A percentile compares a stretch with the other conserved stretches of the same genome.
These are phyloP conservation scores for Fusarium citri DNA, from an alignment of 2,329 filamentous ascomycete species.

Conservation along the genomic window DNA sequence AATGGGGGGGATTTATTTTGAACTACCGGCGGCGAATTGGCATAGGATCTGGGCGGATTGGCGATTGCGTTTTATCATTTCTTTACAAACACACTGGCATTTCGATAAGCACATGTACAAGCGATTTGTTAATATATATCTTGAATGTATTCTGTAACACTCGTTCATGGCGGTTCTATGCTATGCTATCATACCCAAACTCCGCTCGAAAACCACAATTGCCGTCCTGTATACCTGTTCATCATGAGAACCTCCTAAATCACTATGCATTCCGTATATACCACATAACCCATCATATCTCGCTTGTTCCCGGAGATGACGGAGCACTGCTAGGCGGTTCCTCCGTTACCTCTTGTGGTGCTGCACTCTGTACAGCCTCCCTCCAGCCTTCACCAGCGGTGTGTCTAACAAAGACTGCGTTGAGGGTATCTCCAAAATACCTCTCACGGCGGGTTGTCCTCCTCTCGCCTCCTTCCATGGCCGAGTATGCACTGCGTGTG, in stretches of 20 bases:
- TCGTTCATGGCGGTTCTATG: conserved; percentile 12
- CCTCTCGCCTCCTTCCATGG: conserved; percentile 79
- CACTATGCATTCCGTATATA: conserved; percentile 16
- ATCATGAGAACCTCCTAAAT: conserved; percentile 6
- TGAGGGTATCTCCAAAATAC: conserved; percentile 75
- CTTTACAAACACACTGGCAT: conserved; percentile 6
- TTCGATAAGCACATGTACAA: neutral
- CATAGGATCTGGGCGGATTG: conserved; percentile 7
- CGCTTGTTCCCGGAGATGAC: conserved; percentile 27
- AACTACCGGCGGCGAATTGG: neutral
- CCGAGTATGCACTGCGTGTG: conserved; percentile 80
- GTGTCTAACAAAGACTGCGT: conserved; percentile 70
- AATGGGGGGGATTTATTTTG: neutral
- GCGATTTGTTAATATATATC: conserved; percentile 3
- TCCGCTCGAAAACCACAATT: conserved; percentile 18
- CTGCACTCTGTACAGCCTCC: conserved; percentile 37
- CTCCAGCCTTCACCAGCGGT: conserved; percentile 66
- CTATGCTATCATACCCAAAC: conserved; percentile 14
- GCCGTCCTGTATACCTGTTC: conserved; percentile 7
- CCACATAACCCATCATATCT: conserved; percentile 9
- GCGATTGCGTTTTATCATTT: conserved; percentile 12
- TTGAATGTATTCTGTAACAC: conserved; percentile 14
- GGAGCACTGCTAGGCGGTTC: conserved; percentile 30
- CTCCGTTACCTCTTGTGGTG: conserved; percentile 28
- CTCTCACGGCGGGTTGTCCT: conserved; percentile 74